Evolutionary conservation across 345 rosid genomes (phyloP), one percentile per base, ranked within the genome.

Genomic region (Eucalyptus regnans): DNA sequence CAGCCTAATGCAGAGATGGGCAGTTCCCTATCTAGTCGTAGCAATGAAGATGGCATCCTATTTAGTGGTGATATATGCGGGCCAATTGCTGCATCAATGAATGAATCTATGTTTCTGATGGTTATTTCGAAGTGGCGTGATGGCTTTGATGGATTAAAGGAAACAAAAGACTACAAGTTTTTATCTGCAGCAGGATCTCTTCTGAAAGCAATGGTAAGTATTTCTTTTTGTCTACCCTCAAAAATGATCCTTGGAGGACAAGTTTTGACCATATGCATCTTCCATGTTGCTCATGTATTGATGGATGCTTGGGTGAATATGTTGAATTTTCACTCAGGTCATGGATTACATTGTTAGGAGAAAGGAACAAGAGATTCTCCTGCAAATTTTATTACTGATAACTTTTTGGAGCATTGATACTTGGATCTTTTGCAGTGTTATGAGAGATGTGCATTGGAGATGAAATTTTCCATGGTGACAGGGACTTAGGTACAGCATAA

Each of bases 61-160:
- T 95, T 95, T 92, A 93, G 94, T 84, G 98, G 95, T 90, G 94
- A 94, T 92, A 88, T 95, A 76, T 98, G 99, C 90, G 98, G 98
- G 87, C 99, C 99, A 29, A 94, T 98, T 92, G 97, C 99, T 88
- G 95, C 95, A 92, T 91, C 99, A 79, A 95, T 97, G 93, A 95
- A 96, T 88, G 99, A 98, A 92, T 93, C 97, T 86, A 96, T 97
- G 99, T 97, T 98, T 92, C 81, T 85, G 86, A 94, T 98, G 86
- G 95, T 98, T 90, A 90, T 94, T 88, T 97, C 98, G 64, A 97
- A 92, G 89, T 98, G 99, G 99, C 96, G 94, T 79, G 71, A 85
- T 91, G 96, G 97, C 86, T 95, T 94, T 94, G 98, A 98, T 86
- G 95, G 94, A 90, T 93, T 96, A 93, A 97, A 98, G 92, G 95